These are phyloP conservation scores for Aspergillus olivimuriae DNA, from an alignment of 495 filamentous ascomycete species.

Conservation along the genomic window DNA sequence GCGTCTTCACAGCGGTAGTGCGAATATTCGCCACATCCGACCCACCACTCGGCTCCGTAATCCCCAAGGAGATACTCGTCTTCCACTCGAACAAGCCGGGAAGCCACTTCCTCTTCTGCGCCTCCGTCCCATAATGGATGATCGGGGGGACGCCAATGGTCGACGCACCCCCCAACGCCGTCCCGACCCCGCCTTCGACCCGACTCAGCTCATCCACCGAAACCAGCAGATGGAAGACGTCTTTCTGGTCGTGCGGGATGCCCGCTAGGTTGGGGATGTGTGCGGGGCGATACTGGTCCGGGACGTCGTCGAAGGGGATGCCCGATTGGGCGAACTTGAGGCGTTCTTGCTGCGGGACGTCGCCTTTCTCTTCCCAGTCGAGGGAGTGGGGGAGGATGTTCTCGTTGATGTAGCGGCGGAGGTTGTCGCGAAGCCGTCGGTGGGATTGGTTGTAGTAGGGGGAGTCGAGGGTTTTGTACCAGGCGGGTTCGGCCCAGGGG, in stretches of 20 bases:
- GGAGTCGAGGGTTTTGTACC: not conserved
- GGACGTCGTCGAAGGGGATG: not conserved
- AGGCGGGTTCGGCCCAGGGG: not conserved
- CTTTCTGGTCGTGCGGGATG: not conserved
- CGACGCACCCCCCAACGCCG: not conserved
- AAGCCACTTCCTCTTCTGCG: constrained; percentile 2
- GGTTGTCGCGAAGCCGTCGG: not conserved
- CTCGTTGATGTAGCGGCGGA: not conserved
- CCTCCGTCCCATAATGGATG: constrained; percentile 2
- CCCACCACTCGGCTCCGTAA: constrained; percentile 2
- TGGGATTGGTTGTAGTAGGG: constrained; percentile 2
- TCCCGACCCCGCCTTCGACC: not conserved
- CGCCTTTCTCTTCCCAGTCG: constrained; percentile 1
- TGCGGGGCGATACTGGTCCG: not conserved
- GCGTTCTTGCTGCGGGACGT: not conserved
- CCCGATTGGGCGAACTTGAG: not conserved
- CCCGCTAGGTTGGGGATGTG: not conserved
- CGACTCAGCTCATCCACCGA: not conserved
- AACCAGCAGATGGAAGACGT: constrained; percentile 1
- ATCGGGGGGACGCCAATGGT: not conserved
- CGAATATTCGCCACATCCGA: not conserved
- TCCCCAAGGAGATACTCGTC: constrained; percentile 1
- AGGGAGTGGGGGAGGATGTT: not conserved
- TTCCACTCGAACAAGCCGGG: constrained; percentile 1
- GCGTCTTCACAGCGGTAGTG: not conserved